Conservation (phyloP, 345 rosid genomes). For the Syzygium jambos region DNA sequence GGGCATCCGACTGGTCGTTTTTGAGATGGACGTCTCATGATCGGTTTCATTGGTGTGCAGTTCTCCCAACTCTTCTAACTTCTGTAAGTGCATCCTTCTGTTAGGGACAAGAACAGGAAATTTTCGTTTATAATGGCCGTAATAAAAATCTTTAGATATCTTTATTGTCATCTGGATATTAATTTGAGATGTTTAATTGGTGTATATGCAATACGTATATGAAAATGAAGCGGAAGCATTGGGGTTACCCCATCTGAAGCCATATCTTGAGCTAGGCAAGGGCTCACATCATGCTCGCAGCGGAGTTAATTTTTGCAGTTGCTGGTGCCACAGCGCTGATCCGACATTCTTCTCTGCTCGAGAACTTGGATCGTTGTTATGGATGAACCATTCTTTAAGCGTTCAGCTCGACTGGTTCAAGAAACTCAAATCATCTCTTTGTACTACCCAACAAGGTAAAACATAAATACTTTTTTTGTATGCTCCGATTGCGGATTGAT, state of each 20-base stretch:
- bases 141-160: background rate
- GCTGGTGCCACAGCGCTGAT: conserved; percentile 58
- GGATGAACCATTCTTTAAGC: conserved; percentile 37
- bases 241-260: conserved; percentile 37
- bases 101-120: background rate
- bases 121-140: no score
- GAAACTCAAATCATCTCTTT: conserved; percentile 43
- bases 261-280: conserved; percentile 27
- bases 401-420: conserved; percentile 56
- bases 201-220: background rate
- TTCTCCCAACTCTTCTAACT: background rate
- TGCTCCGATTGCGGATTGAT: background rate
- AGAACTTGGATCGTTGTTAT: conserved; percentile 19
- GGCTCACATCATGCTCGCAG: conserved; percentile 4
- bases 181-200: background rate
- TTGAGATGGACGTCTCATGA: conserved; percentile 59
- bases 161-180: background rate
- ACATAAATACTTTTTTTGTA: background rate
- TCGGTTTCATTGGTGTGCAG: conserved; percentile 50
- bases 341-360: conserved; percentile 21
- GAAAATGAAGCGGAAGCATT: conserved; percentile 51
- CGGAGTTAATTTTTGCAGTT: conserved; percentile 62
- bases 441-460: conserved; percentile 33
- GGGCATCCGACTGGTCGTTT: conserved; percentile 49
- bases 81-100: background rate